Evolutionary conservation across 345 rosid genomes (phyloP).

Genomic region (Melastoma malabathricum): DNA sequence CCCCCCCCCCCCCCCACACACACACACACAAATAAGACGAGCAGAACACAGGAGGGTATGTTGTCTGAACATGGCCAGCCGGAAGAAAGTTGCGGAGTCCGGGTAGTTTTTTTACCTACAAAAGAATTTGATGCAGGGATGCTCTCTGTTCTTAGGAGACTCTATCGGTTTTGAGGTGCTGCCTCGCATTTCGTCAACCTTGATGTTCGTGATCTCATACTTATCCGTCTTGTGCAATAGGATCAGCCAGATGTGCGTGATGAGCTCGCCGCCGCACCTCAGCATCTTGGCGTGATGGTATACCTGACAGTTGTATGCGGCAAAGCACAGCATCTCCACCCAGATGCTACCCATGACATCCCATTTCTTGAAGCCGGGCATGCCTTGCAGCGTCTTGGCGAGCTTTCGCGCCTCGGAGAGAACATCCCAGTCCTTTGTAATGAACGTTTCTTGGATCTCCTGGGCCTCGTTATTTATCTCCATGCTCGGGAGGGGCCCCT

Average conservation of each 20-base stretch:
- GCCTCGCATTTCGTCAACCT: no score
- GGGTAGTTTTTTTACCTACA: no score
- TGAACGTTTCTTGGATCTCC: neutral
- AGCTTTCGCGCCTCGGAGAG: neutral
- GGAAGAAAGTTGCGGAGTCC: no score
- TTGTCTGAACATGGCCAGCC: no score
- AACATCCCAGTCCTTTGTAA: constrained; percentile 5
- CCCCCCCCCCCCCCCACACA: no score
- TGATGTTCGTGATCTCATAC: neutral
- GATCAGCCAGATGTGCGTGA: constrained; percentile 6
- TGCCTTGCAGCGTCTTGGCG: neutral
- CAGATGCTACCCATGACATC: constrained; percentile 3
- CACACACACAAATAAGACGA: no score
- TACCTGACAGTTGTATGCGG: constrained; percentile 4
- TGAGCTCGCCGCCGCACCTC: constrained; percentile 6
- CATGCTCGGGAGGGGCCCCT: neutral
- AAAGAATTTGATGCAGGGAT: no score
- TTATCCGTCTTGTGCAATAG: constrained; percentile 4
- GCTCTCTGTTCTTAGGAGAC: no score
- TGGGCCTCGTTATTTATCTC: neutral
- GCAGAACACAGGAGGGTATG: no score
- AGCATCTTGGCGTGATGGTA: constrained; percentile 4
- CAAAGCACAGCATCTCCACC: constrained; percentile 5
- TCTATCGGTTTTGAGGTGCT: no score
- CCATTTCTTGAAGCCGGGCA: neutral